phyloP scores from a whole-genome alignment of 176 grass and related monocot genomes.

The Chloris gayana region DNA sequence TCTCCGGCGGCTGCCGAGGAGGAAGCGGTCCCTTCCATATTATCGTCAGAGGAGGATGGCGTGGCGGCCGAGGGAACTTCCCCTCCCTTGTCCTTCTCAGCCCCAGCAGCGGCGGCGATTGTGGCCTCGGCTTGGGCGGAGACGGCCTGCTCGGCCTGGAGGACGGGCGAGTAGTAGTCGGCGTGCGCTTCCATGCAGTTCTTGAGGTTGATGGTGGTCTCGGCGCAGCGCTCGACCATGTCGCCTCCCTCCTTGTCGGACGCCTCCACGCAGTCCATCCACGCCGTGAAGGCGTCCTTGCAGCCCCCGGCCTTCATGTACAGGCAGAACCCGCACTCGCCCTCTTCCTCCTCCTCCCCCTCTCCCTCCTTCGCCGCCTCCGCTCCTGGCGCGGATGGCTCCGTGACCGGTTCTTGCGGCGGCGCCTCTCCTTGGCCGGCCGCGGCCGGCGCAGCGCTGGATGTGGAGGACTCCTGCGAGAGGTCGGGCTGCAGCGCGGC shows the following conservation, averaged over 20 bases:
- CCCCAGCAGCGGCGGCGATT: not conserved
- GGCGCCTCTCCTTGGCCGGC: slow-evolving; percentile 19
- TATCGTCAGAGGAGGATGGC: not conserved
- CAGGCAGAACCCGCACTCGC: slow-evolving; percentile 90
- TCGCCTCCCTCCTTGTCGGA: slow-evolving; percentile 58
- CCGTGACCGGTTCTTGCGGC: not conserved
- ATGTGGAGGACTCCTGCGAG: slow-evolving; percentile 2
- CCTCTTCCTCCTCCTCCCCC: slow-evolving; percentile 53
- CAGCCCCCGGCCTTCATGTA: slow-evolving; percentile 94
- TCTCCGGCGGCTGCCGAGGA: not conserved
- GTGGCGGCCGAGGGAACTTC: not conserved
- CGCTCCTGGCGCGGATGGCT: not conserved
- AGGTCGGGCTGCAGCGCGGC: not conserved
- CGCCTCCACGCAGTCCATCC: slow-evolving; percentile 79
- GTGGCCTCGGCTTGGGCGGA: slow-evolving; percentile 29
- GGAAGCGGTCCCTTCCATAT: slow-evolving; percentile 16
- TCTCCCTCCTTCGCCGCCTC: not conserved
- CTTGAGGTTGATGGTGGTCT: slow-evolving; percentile 63
- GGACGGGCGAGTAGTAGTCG: slow-evolving; percentile 72
- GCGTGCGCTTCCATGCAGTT: slow-evolving; percentile 87
- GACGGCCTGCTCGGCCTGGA: slow-evolving; percentile 54
- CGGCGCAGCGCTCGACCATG: slow-evolving; percentile 68
- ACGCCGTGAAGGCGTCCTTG: slow-evolving; percentile 69
- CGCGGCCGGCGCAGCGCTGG: not conserved
- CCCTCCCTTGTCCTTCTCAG: slow-evolving; percentile 1